Evolutionary conservation across 495 filamentous ascomycete genomes (phyloP), one percentile per base, ranked within the genome.

Genomic region (Cetradonia linearis): DNA sequence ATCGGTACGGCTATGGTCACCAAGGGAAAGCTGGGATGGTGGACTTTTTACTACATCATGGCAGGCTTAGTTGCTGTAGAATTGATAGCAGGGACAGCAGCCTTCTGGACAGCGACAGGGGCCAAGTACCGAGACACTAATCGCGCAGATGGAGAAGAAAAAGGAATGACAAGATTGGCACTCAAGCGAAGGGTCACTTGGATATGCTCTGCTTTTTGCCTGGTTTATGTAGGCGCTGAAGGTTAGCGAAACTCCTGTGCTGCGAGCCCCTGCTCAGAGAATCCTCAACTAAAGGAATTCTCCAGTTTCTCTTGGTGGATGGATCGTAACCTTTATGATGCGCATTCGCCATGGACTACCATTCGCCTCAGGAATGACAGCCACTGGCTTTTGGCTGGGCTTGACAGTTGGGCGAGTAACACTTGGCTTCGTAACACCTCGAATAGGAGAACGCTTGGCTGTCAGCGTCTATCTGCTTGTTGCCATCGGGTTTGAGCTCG

Each of bases 151-250:
- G 59, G 58, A 55, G 71, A 66, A 52, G 66, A 66, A 23, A 74
- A 78, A 53, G 77, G 79, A 44, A 74, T 80, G 11, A 74, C 85
- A 30, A 77, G 73, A 30, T 74, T 82, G 63, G 84, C 83, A 0
- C 70, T 88, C 1, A 73, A 78, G 33, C 74, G 72, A 42, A 68
- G 64, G 25, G 79, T 93, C 4, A 86, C 86, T 30, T 96, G 89
- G 88, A 70, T 93, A 27, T 81, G 82, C 38, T 80, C 90, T 10
- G 47, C 86, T 18, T 95, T 94, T 71, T 71, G 93, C 40, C 76
- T 95, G 3, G 81, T 80, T 42, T 94, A 93, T 66, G 87, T 93
- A 13, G 90, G 90, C 46, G 73, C 84, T n/a, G 90, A 96, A 69
- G 63, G 63, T 65, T 16, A 46, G 59, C 30, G 20, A 33, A 25